Base-by-base conservation (phyloP, 2,329 filamentous ascomycete genomes). In the Tolypocladium ophioglossoides region DNA sequence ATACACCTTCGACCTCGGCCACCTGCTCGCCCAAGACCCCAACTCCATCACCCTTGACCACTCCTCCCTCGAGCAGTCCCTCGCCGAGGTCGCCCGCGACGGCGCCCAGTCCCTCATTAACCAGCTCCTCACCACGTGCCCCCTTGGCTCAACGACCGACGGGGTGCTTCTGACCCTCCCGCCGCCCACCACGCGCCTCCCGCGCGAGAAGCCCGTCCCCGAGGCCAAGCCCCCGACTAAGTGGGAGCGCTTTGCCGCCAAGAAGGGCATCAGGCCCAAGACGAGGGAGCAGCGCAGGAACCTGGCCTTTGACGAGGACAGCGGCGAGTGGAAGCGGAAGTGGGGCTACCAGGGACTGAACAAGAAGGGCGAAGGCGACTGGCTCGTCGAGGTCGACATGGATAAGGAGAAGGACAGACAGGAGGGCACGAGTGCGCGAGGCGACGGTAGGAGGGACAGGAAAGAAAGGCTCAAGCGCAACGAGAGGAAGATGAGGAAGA, bases 341-440 rank as follows among this genome's bases (percentile, higher is more conserved):
- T 99, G 92, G 90, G 94, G 94, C 0, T 96, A 94, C 75, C 87
- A 92, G 75, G 91, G 87, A 57, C 85, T 88, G 70, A 94, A 94
- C 71, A 92, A 94, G 77, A 84, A 85, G 57, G 86, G 82, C 22
- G 86, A 95, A 71, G 78, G 83, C 59, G 85, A 95, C 65, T 95
- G 91, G 88, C 76, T 96, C 62, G 89, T 96, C 56, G 94, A 97
- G 80, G 85, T 99, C 53, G 87, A 96, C 66, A 82, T 86, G 69
- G 82, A 86, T 69, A 83, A 82, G 67, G 85, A 89, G 72, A 78
- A 74, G 40, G 74, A 77, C 66, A 72, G 73, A 51, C 82, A 86
- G 70, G 78, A 85, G 60, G 83, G 81, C 8, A 82, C 80, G 59
- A 82, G 75, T 57, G 74, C 83, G 56, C 75, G 76, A 53, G 83